Evolutionary conservation across 176 grass and related monocot genomes (phyloP).

Genomic region (Oryza glumipatula): DNA sequence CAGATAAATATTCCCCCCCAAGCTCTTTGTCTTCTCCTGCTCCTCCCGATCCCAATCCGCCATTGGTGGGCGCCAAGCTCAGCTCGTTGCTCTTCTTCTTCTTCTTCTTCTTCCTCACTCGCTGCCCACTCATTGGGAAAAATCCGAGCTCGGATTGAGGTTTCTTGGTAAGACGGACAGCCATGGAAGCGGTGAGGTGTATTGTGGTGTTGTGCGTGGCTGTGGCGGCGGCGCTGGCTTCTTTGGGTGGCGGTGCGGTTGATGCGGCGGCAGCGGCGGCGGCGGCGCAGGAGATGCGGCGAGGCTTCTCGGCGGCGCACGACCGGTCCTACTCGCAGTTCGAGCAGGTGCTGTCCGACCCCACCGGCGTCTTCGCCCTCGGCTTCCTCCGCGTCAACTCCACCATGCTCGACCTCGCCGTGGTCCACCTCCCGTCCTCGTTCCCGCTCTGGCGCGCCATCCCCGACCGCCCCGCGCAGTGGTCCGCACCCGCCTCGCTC

Average conservation of each 20-base stretch:
- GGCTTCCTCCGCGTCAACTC: constrained; percentile 74
- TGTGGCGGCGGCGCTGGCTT: constrained; percentile 31
- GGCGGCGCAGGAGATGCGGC: constrained; percentile 53
- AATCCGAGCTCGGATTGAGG: neutral
- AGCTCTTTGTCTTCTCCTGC: constrained; percentile 28
- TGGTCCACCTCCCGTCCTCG: constrained; percentile 77
- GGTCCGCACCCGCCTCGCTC: constrained; percentile 51
- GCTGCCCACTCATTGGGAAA: no score
- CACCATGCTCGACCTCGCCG: constrained; percentile 70
- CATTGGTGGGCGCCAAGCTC: no score
- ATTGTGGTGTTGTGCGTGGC: constrained; percentile 25
- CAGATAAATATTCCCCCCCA: constrained; percentile 30
- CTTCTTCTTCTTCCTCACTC: no score
- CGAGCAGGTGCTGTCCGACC: constrained; percentile 77
- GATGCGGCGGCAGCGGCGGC: neutral
- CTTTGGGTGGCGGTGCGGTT: neutral
- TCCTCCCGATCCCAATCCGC: neutral
- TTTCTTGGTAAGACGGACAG: neutral
- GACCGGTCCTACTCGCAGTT: constrained; percentile 67
- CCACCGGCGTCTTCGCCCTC: constrained; percentile 73
- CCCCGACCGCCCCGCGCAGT: constrained; percentile 43
- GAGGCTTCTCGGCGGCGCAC: constrained; percentile 64
- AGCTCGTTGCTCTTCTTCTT: no score
- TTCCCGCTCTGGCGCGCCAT: constrained; percentile 77
- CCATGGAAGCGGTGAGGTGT: neutral